These are phyloP conservation scores for Silene coronaria DNA, from an alignment of 179 eudicot species.

Conservation along the genomic window DNA sequence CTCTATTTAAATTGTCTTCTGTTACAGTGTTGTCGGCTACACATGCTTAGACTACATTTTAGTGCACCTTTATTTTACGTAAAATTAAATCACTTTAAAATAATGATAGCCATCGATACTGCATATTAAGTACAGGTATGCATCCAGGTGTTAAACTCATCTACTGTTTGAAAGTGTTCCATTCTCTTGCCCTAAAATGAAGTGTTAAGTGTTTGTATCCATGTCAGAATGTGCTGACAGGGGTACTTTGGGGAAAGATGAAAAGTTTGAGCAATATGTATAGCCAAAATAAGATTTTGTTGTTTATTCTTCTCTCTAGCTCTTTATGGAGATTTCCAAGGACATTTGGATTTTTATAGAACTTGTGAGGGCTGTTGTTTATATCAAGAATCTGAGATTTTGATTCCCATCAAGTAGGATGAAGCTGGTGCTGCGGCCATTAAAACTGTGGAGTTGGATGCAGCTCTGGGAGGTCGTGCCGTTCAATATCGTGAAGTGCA, in stretches of 20 bases:
- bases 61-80: neutral
- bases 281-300: neutral
- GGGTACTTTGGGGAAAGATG: neutral
- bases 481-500: slow-evolving; percentile 96
- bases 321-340: neutral
- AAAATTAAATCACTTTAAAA: neutral
- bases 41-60: neutral
- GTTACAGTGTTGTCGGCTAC: neutral
- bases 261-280: neutral
- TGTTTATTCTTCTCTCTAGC: neutral
- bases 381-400: slow-evolving; percentile 21
- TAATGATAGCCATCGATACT: neutral
- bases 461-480: slow-evolving; percentile 94
- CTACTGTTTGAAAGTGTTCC: neutral
- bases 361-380: neutral
- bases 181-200: neutral
- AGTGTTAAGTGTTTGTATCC: neutral
- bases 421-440: slow-evolving; percentile 92
- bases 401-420: slow-evolving; percentile 50
- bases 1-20: slow-evolving; percentile 11
- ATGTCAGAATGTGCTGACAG: neutral
- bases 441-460: slow-evolving; percentile 91
- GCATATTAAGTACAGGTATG: neutral
- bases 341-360: neutral
- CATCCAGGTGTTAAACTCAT: neutral